Evolutionary conservation across 495 filamentous ascomycete genomes (phyloP), one percentile per base, ranked within the genome.

Genomic region (Penicillium coffeae): DNA sequence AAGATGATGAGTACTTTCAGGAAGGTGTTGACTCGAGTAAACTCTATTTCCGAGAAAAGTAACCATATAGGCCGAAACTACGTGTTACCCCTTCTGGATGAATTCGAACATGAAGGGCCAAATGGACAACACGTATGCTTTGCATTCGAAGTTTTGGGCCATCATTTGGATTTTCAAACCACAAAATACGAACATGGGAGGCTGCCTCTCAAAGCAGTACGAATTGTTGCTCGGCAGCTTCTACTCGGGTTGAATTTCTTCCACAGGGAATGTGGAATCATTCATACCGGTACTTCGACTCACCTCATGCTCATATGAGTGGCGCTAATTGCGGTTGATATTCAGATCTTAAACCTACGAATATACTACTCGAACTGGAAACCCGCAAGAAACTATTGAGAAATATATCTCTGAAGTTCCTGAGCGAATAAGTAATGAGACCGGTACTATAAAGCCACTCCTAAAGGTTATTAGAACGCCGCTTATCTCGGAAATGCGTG

Each of bases 201-300:
- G 47, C 19, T 42, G 20, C 88, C 88, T 21, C 84, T 87, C 74
- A 77, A 79, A 25, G 77, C 89, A 15, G 86, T 90, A 56, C 89
- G 88, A 70, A 86, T 89, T 54, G 88, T 91, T 64, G 84, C 87
- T 3, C 90, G 89, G 65, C 88, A 91, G 65, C 86, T 91, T n/a
- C 75, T 92, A 42, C 76, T 90, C 38, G 88, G 87, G 13, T 73
- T 92, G 16, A 87, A 92, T 59, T 90, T 88, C 64, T 76, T 91
- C 27, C 88, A 92, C 54, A 76, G 87, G 44, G 86, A 90, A 62
- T 94, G 89, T 74, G 86, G 87, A 53, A 90, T 92, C 66, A 90
- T 94, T 55, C 89, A 94, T 68, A 92, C 89, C 13, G 89, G 91
- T 74, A 73, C 89, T 50, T 88, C 27, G 9, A 38, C 40, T 34